Evolutionary conservation across 768 basidiomycete genomes (phyloP), one percentile per base, ranked within the genome.

Genomic region (Russula dissimulans): DNA sequence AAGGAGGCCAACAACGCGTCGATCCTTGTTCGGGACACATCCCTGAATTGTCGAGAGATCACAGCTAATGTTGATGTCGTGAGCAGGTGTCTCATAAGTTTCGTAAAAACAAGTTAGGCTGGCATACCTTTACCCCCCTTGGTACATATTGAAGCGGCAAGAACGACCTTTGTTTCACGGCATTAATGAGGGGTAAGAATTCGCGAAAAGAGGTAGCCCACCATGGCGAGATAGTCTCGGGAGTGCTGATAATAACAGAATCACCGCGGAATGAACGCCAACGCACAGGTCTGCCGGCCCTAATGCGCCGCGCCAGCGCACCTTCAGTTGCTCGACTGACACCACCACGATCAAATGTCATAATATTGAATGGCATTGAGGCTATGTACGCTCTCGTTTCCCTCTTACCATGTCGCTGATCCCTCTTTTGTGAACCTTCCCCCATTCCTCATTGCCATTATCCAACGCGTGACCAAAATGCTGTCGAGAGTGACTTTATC

Each of bases 1-100:
- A 98, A 99, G 2, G 94, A 95, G 9, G 95, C 87, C 45, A 99
- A 85, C 36, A 99, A 86, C 46, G 92, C 91, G 74, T 98, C 95
- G 68, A 99, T 93, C 56, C 95, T 81, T 0, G 92, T 84, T 57
- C 91, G 83, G 18, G 92, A 83, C 83, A 99, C 89, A 66, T 91
- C 91, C 63, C 92, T 83, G 71, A 98, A 98, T 69, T 97, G 95
- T 63, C 97, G 89, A 63, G 95, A 97, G 64, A 98, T 84, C 22
- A 99, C 88, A 66, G 93, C 95, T 97, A 70, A 6, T 45, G 29
- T 42, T 36, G 17, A 53, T 4, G 60, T 54, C 18, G 44, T 48
- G 34, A 54, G 55, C 31, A 2, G 22, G 22, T 26, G 22, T 26
- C 22, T 26, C 22, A 26, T 9, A 22, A 32, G 36, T 29, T 42